Base-by-base conservation (phyloP, 2,329 filamentous ascomycete genomes). In the Penicillium sp. region DNA sequence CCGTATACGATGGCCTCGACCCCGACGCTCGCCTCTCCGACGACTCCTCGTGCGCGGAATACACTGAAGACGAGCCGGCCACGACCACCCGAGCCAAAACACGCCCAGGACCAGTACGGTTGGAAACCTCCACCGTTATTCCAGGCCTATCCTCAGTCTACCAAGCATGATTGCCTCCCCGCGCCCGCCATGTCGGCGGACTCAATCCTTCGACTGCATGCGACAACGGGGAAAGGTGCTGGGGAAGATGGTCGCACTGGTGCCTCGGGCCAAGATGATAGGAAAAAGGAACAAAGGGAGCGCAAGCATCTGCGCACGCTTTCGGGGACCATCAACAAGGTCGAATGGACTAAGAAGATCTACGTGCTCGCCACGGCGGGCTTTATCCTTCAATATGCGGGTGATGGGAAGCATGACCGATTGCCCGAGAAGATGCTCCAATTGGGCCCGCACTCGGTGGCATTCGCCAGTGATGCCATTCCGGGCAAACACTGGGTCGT, bases 71-170 rank as follows among this genome's bases (percentile, higher is more conserved):
- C 62, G 7, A 33, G 55, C 29, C 62, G 63, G n/a, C 45, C 58
- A 8, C 61, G 50, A 43, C 50, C 59, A 2, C 42, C 43, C 4
- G 70, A 68, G 9, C 54, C 64, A 23, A 62, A 67, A 1, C 34
- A 56, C 2, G 56, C 58, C 8, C 56, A 60, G 47, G 61, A 68
- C 62, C 51, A 65, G 62, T 61, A 60, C 23, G 61, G 61, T 10
- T 90, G 86, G 86, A 81, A 84, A 49, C 82, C 86, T 13, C 89
- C 90, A 6, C 89, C 91, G 2, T 75, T 97, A 10, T 95, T 92
- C 69, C 89, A 96, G 68, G 91, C 90, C 10, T 96, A 91, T 67
- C 88, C 90, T 0, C 91, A 96, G 70, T 85, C 90, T 2, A 81
- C 90, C 59, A 91, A 89, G 64, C 84, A 94, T 68, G 85, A 84